Percentiles rank a stretch among this genome's conserved stretches.
Evolutionary conservation across 2,329 filamentous ascomycete genomes (phyloP).

Genomic region (Esteya vermicola): DNA sequence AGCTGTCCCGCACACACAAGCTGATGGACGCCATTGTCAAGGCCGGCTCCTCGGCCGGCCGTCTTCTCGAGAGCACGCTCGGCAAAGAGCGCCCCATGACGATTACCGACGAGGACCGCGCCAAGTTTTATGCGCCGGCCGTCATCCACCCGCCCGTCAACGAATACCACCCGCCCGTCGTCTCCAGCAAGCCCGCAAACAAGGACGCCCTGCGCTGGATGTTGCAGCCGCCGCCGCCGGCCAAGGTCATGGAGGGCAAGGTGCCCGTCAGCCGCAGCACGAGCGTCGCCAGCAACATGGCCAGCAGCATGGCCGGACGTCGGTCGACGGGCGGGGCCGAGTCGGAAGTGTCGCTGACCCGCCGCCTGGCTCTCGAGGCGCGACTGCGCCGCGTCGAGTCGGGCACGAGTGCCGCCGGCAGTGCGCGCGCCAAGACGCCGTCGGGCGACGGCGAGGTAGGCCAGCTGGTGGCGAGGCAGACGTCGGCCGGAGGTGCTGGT

Average conservation of each 20-base stretch:
- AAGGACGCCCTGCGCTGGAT: constrained; percentile 73
- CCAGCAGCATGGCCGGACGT: constrained; percentile 24
- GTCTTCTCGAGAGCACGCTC: constrained; percentile 36
- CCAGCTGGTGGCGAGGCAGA: constrained; percentile 9
- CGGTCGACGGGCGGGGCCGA: not conserved
- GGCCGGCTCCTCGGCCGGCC: constrained; percentile 40
- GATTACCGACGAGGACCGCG: constrained; percentile 34
- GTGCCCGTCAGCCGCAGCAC: constrained; percentile 51
- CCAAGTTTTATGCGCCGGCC: constrained; percentile 43
- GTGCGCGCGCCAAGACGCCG: not conserved
- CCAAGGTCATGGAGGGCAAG: constrained; percentile 83
- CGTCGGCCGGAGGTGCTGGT: too few species aligned
- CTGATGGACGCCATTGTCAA: constrained; percentile 44
- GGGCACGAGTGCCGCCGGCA: constrained; percentile 1
- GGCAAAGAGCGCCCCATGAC: constrained; percentile 28
- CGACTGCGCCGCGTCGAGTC: constrained; percentile 7
- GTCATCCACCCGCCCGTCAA: constrained; percentile 59
- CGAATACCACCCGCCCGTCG: constrained; percentile 73
- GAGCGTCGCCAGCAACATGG: constrained; percentile 38
- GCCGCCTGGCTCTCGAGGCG: constrained; percentile 7
- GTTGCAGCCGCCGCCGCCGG: constrained; percentile 80
- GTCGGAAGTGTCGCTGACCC: constrained; percentile 7
- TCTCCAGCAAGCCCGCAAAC: constrained; percentile 57
- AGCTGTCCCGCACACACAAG: constrained; percentile 38
- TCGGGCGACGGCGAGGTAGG: constrained; percentile 12